Percentiles rank a stretch among this genome's conserved stretches.
These are phyloP conservation scores for Trypanosoma theileri DNA, from an alignment of 208 protist genomes.

Conservation along the genomic window DNA sequence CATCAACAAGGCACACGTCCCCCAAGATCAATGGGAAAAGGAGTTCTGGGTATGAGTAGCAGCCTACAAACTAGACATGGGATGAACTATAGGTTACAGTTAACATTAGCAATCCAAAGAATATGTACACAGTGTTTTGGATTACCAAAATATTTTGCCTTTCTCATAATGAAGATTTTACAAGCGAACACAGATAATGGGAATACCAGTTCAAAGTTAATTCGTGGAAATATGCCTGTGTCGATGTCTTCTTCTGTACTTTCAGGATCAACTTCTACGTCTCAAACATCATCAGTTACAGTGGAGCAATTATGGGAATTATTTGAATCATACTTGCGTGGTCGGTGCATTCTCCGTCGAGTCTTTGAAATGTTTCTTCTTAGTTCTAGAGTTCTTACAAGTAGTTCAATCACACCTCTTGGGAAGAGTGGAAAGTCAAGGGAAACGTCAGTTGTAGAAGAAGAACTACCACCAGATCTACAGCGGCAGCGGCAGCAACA, in stretches of 20 bases:
- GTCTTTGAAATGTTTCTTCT: constrained; percentile 83
- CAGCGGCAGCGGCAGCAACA: constrained; percentile 7
- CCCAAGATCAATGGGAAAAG: constrained; percentile 32
- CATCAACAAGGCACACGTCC: constrained; percentile 37
- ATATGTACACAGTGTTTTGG: constrained; percentile 82
- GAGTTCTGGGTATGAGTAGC: constrained; percentile 10
- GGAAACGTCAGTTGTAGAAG: neutral
- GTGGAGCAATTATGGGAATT: constrained; percentile 72
- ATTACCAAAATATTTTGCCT: constrained; percentile 81
- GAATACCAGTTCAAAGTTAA: neutral
- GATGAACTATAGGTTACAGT: constrained; percentile 52
- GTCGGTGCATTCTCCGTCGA: constrained; percentile 65
- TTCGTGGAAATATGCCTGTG: neutral
- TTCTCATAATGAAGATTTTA: constrained; percentile 64
- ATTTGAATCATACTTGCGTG: constrained; percentile 68
- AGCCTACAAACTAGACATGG: constrained; percentile 43
- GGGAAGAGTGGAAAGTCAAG: neutral
- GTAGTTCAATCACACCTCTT: neutral
- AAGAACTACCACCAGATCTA: constrained; percentile 8
- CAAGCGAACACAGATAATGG: constrained; percentile 32
- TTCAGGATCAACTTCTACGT: constrained; percentile 14
- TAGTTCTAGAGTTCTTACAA: constrained; percentile 34
- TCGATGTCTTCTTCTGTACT: constrained; percentile 5
- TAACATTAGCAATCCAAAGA: constrained; percentile 64
- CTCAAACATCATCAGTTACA: constrained; percentile 34